Base-by-base conservation (phyloP, 2,329 filamentous ascomycete genomes). In the Ceratocystis alfenasii region DNA sequence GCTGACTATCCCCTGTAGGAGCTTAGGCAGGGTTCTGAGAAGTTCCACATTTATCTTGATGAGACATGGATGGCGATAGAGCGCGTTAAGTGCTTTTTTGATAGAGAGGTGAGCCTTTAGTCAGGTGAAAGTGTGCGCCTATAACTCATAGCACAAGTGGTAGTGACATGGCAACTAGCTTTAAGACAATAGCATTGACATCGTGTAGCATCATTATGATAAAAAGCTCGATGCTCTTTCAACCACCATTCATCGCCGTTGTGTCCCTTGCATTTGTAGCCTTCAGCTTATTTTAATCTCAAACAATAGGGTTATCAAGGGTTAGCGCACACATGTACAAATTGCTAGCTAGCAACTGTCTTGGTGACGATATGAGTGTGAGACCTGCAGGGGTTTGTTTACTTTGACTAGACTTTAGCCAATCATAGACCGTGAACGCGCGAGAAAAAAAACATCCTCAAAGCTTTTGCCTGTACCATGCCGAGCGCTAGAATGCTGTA, bases 301-400 rank as follows among this genome's bases (percentile, higher is more conserved):
- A 53, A 10, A 10, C 20, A 28, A 4, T 57, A 64, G 63, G 63
- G 63, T 64, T 64, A 46, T 3, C 17, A 15, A 30, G 50, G n/a
- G 36, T 28, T 36, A 33, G 1, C 12, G 5, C 10, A 12, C 36
- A 12, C 10, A 41, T 41, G 10, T 1, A 41, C 36, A 12, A 3
- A 41, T 41, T 41, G 33, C 7, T 8, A 30, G 1, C 30, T 30
- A 30, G 8, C 48, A 33, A 33, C 33, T 64, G 48, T 46, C 44
- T 45, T 65, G 64, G 44, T 46, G 41, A 45, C 55, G 53, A 55
- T 61, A 17, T 65, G 55, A n/a, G 45, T 61, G 20, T 65, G 55
- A 44, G 45, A 65, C 64, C 53, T 20, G 20, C 33, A 62, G 44
- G 60, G 48, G 20, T 57, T 67, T 67, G 66, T 67, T 67, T 67